Conservation (phyloP, 2,329 filamentous ascomycete genomes). For the Fusarium musae region DNA sequence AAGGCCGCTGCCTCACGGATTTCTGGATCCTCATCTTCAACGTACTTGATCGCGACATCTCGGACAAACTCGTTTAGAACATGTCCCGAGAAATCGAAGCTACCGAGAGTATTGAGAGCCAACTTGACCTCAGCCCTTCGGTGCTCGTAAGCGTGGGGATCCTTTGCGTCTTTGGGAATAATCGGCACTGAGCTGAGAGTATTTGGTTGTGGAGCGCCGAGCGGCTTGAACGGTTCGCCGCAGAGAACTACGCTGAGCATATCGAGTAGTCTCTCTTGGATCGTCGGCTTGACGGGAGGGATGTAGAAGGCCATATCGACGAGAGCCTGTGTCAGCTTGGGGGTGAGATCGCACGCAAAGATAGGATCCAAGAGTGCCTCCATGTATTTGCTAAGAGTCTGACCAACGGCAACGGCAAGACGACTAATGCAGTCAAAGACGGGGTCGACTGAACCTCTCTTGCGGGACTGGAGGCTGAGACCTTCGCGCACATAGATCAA, state of each 20-base stretch:
- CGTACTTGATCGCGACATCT: slow-evolving; percentile 97
- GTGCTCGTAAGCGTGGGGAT: slow-evolving; percentile 82
- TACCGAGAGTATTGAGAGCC: slow-evolving; percentile 94
- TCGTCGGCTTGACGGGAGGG: slow-evolving; percentile 89
- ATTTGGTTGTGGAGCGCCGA: slow-evolving; percentile 88
- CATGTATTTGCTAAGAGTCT: slow-evolving; percentile 98
- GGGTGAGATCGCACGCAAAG: slow-evolving; percentile 93
- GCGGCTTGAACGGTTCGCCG: slow-evolving; percentile 88
- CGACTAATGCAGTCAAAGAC: slow-evolving; percentile 99
- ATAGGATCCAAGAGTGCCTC: slow-evolving; percentile 94
- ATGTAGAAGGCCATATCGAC: slow-evolving; percentile 99
- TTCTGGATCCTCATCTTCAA: slow-evolving; percentile 93
- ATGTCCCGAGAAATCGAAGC: slow-evolving; percentile 93
- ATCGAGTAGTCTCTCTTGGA: slow-evolving; percentile 92
- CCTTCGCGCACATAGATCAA: slow-evolving; percentile 94
- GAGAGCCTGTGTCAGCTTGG: slow-evolving; percentile 92
- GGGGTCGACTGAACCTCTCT: slow-evolving; percentile 74
- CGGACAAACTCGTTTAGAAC: slow-evolving; percentile 98
- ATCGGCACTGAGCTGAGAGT: slow-evolving; percentile 83
- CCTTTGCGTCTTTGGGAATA: slow-evolving; percentile 87
- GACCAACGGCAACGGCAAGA: slow-evolving; percentile 92
- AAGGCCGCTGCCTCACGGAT: slow-evolving; percentile 94
- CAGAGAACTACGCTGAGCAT: slow-evolving; percentile 95
- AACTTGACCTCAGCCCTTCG: slow-evolving; percentile 89
- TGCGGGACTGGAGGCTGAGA: slow-evolving; percentile 80